Evolutionary conservation across 2,329 filamentous ascomycete genomes (phyloP), one percentile per base, ranked within the genome.

Genomic region (Lasiodiplodia sp.): DNA sequence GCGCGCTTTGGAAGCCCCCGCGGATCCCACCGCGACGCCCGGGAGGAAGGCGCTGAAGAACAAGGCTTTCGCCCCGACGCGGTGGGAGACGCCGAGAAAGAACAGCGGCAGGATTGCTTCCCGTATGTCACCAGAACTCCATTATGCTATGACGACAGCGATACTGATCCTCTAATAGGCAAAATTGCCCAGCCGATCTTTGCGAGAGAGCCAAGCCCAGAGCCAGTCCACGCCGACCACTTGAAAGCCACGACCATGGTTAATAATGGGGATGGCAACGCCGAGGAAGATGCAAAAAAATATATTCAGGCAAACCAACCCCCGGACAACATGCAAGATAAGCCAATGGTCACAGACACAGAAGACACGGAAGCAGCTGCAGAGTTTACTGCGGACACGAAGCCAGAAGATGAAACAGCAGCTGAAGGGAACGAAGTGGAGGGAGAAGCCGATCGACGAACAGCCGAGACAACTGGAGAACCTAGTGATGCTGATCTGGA

Each of bases 1-100:
- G 71, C 74, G 69, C 78, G 80, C n/a, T 71, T 75, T 78, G 74
- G 79, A 70, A 71, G 75, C 7, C 71, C 77, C 77, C 72, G 74
- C 75, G 56, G 76, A 75, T 67, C 72, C 72, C 23, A 67, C 68
- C n/a, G 62, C 69, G 3, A 69, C 53, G 34, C 69, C 69, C 16
- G 67, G 67, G 31, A 66, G 55, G 38, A 66, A 49, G 49, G 71
- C 73, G 44, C 71, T 71, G 68, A 78, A 73, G 69, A 75, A 71
- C 66, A 75, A 74, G 72, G 72, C 74, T 31, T 79, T 77, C 69
- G 76, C 78, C 55, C 75, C 74, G 16, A 80, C 78, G 69, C 77
- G 77, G 44, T 80, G 74, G 49, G 67, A 68, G 51, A 64, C 52
- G n/a, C 57, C 52, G 40, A 34, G 51, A 18, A 58, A 44, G 37